A percentile compares a stretch with the other conserved stretches of the same genome.
Conservation (phyloP, 345 rosid genomes). For the Lumnitzera littorea region DNA sequence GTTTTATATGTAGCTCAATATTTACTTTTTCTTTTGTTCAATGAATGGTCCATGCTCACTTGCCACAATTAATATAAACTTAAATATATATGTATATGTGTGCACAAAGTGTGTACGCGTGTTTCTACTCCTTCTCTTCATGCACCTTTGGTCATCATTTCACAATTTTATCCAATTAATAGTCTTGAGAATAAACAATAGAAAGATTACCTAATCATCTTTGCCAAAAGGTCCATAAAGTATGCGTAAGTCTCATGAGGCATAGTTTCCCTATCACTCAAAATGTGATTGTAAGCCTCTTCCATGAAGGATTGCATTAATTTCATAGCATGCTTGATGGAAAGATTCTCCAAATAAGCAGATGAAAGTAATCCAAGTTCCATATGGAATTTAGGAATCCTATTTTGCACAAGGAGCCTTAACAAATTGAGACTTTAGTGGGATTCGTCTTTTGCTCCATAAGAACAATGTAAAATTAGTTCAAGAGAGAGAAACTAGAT, state of each 20-base stretch:
- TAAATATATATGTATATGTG: no score
- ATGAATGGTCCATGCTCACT: no score
- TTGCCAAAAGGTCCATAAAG: slow-evolving; percentile 98
- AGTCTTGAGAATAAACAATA: neutral
- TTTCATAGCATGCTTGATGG: slow-evolving; percentile 95
- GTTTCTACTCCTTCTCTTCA: no score
- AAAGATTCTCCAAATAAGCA: slow-evolving; percentile 68
- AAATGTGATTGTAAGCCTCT: slow-evolving; percentile 90
- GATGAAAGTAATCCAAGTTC: slow-evolving; percentile 83
- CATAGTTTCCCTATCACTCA: slow-evolving; percentile 82
- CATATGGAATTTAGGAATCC: slow-evolving; percentile 96
- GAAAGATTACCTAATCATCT: slow-evolving; percentile 72
- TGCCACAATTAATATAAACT: no score
- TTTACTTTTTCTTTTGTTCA: no score
- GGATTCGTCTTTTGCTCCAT: slow-evolving; percentile 50
- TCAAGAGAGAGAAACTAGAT: neutral
- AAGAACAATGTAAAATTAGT: neutral
- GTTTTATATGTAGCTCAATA: no score
- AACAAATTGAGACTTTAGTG: slow-evolving; percentile 82
- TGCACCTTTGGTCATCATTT: no score
- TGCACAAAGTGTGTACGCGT: no score
- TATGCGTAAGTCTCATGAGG: slow-evolving; percentile 84
- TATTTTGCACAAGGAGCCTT: slow-evolving; percentile 86
- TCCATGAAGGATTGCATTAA: slow-evolving; percentile 99
- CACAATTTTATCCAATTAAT: no score